phyloP scores from a whole-genome alignment of 2,329 filamentous ascomycete genomes.

The Fusarium ambrosium region DNA sequence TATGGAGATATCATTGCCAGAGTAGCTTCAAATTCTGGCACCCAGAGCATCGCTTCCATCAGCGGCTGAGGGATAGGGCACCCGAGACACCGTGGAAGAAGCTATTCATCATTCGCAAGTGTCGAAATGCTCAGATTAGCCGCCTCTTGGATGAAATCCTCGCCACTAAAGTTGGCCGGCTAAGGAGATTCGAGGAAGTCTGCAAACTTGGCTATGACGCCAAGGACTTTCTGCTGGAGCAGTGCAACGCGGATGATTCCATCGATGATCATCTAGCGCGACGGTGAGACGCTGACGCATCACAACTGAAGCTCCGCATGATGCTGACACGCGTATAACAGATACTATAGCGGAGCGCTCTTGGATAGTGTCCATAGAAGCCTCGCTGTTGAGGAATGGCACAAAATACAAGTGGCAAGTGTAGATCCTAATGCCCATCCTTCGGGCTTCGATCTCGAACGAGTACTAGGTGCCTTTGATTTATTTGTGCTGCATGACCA shows the following conservation, averaged over 20 bases:
- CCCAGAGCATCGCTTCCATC: conserved; percentile 69
- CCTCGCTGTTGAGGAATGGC: conserved; percentile 84
- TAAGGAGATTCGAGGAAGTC: conserved; percentile 78
- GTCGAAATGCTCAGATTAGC: conserved; percentile 65
- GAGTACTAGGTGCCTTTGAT: conserved; percentile 85
- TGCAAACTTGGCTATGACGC: conserved; percentile 84
- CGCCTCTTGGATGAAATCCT: conserved; percentile 77
- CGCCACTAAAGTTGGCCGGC: conserved; percentile 75
- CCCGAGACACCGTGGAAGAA: conserved; percentile 79
- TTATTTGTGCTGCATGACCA: conserved; percentile 85
- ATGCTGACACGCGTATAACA: conserved; percentile 48
- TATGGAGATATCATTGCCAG: conserved; percentile 85
- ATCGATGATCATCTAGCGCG: conserved; percentile 82
- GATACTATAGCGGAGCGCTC: conserved; percentile 81
- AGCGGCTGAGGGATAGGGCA: conserved; percentile 67
- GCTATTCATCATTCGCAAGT: conserved; percentile 71
- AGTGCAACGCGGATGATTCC: conserved; percentile 71
- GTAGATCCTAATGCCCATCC: conserved; percentile 29
- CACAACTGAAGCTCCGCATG: conserved; percentile 47
- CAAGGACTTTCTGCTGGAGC: conserved; percentile 83
- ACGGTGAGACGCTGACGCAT: conserved; percentile 59
- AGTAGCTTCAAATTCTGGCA: conserved; percentile 82
- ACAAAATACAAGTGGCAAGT: conserved; percentile 51
- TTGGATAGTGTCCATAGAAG: conserved; percentile 85
- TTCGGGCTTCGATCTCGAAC: conserved; percentile 72